Conservation (phyloP, 352 stramenopile genomes). For the Phytophthora constricta region DNA sequence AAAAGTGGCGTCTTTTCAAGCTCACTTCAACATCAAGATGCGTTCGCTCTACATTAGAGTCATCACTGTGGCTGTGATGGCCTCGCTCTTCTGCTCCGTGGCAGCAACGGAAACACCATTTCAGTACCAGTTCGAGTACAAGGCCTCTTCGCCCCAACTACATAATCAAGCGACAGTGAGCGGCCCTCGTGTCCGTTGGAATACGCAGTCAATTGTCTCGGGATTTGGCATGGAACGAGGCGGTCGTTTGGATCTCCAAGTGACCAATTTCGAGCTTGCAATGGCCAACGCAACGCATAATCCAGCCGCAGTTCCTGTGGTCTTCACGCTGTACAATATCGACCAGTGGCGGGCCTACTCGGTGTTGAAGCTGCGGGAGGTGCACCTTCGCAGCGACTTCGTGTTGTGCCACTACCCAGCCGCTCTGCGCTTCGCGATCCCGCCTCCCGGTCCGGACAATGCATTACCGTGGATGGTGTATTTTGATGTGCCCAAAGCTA, state of each 20-base stretch:
- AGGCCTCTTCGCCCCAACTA: constrained; percentile 1
- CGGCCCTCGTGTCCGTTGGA: constrained; percentile 52
- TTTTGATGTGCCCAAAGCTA: constrained; percentile 54
- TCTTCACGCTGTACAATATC: constrained; percentile 66
- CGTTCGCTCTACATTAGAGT: too few species aligned
- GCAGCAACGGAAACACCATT: constrained; percentile 17
- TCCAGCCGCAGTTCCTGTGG: constrained; percentile 43
- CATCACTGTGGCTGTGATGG: not conserved
- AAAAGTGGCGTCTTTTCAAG: too few species aligned
- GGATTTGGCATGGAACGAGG: constrained; percentile 66
- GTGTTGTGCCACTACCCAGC: constrained; percentile 72
- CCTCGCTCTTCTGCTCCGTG: not conserved
- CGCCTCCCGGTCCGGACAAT: constrained; percentile 9
- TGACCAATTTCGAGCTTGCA: constrained; percentile 26
- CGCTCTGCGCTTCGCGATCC: constrained; percentile 52
- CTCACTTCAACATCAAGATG: too few species aligned
- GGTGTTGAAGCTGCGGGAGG: constrained; percentile 63
- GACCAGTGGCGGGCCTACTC: constrained; percentile 71
- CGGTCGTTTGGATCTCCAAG: constrained; percentile 47
- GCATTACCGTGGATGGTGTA: constrained; percentile 19
- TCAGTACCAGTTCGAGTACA: constrained; percentile 14
- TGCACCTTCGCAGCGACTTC: constrained; percentile 58
- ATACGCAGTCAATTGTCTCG: constrained; percentile 63
- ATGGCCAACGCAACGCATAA: not conserved
- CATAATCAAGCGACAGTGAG: constrained; percentile 3